A percentile compares a stretch with the other conserved stretches of the same genome.
Evolutionary conservation across 257 asterid species (phyloP).

Genomic region (Craterostigma plantagineum): DNA sequence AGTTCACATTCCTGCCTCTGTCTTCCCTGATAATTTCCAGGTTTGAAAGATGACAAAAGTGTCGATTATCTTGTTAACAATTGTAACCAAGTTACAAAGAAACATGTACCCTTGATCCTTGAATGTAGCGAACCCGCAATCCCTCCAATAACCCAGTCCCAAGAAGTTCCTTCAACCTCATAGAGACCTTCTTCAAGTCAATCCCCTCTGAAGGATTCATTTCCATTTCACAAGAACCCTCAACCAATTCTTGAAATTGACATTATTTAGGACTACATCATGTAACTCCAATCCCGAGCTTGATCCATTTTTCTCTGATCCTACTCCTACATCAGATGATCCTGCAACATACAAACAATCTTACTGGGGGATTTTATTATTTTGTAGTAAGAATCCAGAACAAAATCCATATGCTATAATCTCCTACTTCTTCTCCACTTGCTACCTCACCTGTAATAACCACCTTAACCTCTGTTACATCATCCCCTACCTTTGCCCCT

Average conservation of each 20-base stretch:
- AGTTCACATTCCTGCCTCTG: conserved; percentile 31
- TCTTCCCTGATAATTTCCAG: conserved; percentile 23
- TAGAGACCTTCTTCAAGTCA: conserved; percentile 36
- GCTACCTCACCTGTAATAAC: neutral
- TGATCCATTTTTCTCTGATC: conserved; percentile 16
- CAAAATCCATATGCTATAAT: neutral
- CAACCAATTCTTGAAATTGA: conserved; percentile 10
- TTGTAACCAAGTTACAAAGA: neutral
- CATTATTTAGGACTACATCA: conserved; percentile 11
- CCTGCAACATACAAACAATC: conserved; percentile 4
- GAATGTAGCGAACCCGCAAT: conserved; percentile 38
- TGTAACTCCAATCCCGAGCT: conserved; percentile 16
- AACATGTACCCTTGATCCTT: conserved; percentile 40
- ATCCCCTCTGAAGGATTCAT: no score
- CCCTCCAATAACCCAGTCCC: conserved; percentile 81
- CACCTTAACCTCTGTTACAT: neutral
- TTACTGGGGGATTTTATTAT: neutral
- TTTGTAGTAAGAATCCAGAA: neutral
- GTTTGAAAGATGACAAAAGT: conserved; percentile 5
- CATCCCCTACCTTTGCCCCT: no score
- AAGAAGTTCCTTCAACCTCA: conserved; percentile 63
- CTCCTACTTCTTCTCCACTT: neutral
- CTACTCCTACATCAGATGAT: conserved; percentile 9
- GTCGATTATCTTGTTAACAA: neutral
- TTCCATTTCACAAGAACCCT: conserved; percentile 34